These are phyloP conservation scores for Acacia crassicarpa DNA, from an alignment of 306 rosid species.

Conservation along the genomic window DNA sequence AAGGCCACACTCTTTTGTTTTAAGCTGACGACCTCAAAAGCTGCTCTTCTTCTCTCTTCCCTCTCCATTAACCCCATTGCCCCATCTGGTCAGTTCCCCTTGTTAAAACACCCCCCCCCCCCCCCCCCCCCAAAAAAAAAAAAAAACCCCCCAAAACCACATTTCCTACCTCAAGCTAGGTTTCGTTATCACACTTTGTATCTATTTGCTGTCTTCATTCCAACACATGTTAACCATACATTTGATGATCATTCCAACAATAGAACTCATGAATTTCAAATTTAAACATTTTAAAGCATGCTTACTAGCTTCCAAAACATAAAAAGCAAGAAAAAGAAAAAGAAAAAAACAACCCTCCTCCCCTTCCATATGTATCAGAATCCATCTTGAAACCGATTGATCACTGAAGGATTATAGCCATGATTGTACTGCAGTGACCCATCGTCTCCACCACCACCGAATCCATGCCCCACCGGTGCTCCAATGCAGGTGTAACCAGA, in stretches of 20 bases:
- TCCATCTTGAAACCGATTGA: constrained; percentile 90
- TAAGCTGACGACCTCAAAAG: constrained; percentile 54
- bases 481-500: background rate
- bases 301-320: background rate
- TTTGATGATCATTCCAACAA: background rate
- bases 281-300: background rate
- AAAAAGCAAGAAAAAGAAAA: too few species aligned
- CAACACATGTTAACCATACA: background rate
- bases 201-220: background rate
- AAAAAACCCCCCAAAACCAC: too few species aligned
- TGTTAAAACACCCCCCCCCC: constrained; percentile 57
- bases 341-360: too few species aligned
- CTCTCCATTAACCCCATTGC: constrained; percentile 40
- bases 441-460: constrained; percentile 16
- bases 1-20: too few species aligned
- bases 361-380: constrained; percentile 37
- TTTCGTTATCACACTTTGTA: background rate
- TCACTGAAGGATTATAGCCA: constrained; percentile 44
- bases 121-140: constrained; percentile 4
- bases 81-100: constrained; percentile 69
- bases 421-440: background rate
- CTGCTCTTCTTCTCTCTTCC: constrained; percentile 45
- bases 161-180: too few species aligned
- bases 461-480: constrained; percentile 40
- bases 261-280: background rate